These are phyloP conservation scores for Geosmithia flava DNA, from an alignment of 2,329 filamentous ascomycete species.

Conservation along the genomic window DNA sequence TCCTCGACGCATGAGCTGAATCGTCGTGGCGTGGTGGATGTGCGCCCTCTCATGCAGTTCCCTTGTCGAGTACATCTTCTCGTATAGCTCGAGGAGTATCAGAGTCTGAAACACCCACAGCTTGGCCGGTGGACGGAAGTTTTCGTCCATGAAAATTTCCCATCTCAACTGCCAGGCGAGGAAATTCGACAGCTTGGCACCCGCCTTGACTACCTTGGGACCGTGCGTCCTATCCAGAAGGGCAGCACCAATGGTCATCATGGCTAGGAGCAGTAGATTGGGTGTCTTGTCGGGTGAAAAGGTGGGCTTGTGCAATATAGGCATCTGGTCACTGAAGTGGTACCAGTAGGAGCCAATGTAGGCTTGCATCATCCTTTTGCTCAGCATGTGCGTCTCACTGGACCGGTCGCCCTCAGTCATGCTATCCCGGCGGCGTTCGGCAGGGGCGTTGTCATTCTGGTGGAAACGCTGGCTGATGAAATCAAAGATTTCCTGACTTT, in stretches of 20 bases:
- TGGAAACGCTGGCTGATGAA: conserved; percentile 74
- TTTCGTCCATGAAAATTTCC: conserved; percentile 86
- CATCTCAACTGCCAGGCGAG: conserved; percentile 87
- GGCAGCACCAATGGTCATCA: conserved; percentile 86
- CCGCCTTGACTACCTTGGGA: conserved; percentile 57
- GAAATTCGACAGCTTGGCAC: conserved; percentile 79
- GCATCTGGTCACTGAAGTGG: conserved; percentile 87
- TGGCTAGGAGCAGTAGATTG: conserved; percentile 70
- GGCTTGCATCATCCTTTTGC: conserved; percentile 87
- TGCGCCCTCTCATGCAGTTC: conserved; percentile 88
- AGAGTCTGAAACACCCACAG: conserved; percentile 93
- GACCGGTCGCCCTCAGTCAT: conserved; percentile 70
- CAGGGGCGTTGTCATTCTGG: conserved; percentile 62
- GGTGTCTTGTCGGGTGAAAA: conserved; percentile 82
- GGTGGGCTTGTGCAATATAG: conserved; percentile 87
- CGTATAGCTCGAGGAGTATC: conserved; percentile 80
- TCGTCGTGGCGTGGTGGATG: conserved; percentile 90
- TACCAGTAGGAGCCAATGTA: conserved; percentile 93
- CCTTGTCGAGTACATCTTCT: conserved; percentile 95
- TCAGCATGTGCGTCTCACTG: conserved; percentile 54
- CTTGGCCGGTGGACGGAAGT: conserved; percentile 85
- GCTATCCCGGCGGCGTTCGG: conserved; percentile 62
- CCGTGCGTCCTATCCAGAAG: conserved; percentile 78
- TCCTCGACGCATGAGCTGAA: conserved; percentile 89
- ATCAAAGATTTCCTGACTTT: conserved; percentile 71